phyloP scores from a whole-genome alignment of 768 basidiomycete genomes.

The Naematelia aurantialba region DNA sequence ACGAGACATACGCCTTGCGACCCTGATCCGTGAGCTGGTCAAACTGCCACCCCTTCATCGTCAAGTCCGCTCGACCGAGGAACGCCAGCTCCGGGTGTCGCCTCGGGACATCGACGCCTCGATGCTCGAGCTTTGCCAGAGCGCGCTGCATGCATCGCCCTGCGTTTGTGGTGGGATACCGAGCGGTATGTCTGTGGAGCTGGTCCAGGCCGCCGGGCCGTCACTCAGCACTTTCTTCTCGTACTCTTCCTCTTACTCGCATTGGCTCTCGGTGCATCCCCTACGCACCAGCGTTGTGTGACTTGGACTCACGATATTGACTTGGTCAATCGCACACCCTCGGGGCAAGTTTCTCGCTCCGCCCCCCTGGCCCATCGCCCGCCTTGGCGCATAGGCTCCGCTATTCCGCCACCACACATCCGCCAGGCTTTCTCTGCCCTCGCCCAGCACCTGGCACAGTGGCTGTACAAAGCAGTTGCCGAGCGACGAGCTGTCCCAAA shows the following conservation, averaged over 20 bases:
- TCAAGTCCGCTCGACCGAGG: constrained; percentile 29
- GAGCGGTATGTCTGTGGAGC: constrained; percentile 43
- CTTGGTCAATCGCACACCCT: constrained; percentile 42
- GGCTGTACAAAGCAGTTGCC: constrained; percentile 34
- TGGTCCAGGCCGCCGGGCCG: constrained; percentile 6
- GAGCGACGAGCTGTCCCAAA: constrained; percentile 32
- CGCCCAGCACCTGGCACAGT: constrained; percentile 30
- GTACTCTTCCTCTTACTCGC: no score
- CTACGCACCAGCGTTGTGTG: background rate
- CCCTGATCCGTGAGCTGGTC: constrained; percentile 41
- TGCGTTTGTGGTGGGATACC: constrained; percentile 33
- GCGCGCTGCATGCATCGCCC: constrained; percentile 19
- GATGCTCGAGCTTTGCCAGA: constrained; percentile 28
- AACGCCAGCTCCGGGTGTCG: constrained; percentile 39
- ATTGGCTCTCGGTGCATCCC: no score
- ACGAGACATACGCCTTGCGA: constrained; percentile 32
- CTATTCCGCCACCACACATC: constrained; percentile 39
- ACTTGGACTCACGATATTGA: constrained; percentile 32
- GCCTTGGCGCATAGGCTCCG: constrained; percentile 40
- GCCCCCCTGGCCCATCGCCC: constrained; percentile 28
- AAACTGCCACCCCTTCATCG: constrained; percentile 34
- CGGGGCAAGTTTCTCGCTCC: constrained; percentile 33
- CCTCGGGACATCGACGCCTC: constrained; percentile 20
- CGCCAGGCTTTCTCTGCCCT: constrained; percentile 13
- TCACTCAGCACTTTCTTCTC: no score